Evolutionary conservation across 2,329 filamentous ascomycete species (phyloP), one percentile per base, ranked within the genome.

Genomic region (Nemania sp.): DNA sequence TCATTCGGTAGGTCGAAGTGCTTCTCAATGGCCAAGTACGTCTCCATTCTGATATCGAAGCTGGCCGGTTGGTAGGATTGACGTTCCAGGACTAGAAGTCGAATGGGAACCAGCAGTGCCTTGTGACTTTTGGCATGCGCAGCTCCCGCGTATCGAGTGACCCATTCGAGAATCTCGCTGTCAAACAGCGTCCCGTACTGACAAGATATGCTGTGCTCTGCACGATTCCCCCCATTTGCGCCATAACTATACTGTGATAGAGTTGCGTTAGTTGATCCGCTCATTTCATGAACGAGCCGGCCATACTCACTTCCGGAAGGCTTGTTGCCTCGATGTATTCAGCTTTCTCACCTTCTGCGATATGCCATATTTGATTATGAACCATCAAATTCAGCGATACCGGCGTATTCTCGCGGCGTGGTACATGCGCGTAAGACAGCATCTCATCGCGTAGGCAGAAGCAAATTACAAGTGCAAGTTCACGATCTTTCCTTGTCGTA

Each of bases 111-210:
- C 28, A 7, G 30, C 17, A 14, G 42, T 37, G 12, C 3, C 5
- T 22, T 36, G 36, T 19, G 43, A 30, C 2, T 26, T 15, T 24
- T 33, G 9, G 17, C 44, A 11, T 14, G 23, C 14, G 15, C 30
- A 24, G 37, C 48, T 11, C 11, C 14, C 15, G 44, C 36, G 36
- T 28, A 19, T 36, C 34, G 49, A 12, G 17, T 23, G 20, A 45
- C 51, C 45, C 45, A 54, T 33, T 54, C 40, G 23, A 54, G 45
- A 34, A 54, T 45, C 12, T 49, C 51, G 9, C 43, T n/a, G 17
- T 17, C 51, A 11, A 44, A 20, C 14, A 54, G 51, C 24, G 9
- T 19, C 24, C 45, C 51, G 23, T 54, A 40, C 31, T 24, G 33
- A 28, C 51, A 49, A 26, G 34, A 23, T 19, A 19, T 5, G 9